Evolutionary conservation across 139 green algal species (phyloP).

Genomic region (Chlorella sorokiniana): DNA sequence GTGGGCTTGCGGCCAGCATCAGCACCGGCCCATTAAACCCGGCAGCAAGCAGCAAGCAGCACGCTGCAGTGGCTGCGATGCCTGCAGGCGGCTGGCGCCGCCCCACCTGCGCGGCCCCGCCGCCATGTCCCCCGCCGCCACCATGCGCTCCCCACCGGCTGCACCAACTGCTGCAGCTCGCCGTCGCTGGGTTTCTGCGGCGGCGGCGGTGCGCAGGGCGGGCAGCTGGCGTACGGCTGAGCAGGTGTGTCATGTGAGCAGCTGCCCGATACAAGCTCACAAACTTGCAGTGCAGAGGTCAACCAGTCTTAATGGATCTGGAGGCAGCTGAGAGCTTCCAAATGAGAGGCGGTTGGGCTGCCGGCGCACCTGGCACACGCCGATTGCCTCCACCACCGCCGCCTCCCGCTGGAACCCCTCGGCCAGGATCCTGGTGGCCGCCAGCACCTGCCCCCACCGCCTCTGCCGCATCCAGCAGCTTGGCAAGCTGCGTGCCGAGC

Average conservation of each 20-base stretch:
- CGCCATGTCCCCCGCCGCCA: slow-evolving; percentile 52
- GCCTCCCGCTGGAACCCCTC: slow-evolving; percentile 41
- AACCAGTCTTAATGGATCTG: no score
- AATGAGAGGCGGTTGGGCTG: slow-evolving; percentile 1
- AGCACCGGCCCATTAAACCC: no score
- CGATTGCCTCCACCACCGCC: slow-evolving; percentile 45
- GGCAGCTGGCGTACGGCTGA: no score
- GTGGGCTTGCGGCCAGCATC: no score
- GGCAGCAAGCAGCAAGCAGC: not conserved
- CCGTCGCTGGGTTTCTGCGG: slow-evolving; percentile 57
- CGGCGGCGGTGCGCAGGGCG: not conserved
- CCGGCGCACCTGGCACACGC: slow-evolving; percentile 43
- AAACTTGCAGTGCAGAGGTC: not conserved
- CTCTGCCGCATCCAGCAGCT: slow-evolving; percentile 13
- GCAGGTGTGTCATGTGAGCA: no score
- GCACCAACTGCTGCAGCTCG: slow-evolving; percentile 69
- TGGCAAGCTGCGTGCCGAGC: not conserved
- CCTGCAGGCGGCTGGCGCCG: not conserved
- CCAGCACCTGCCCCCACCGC: slow-evolving; percentile 36
- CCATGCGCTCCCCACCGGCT: slow-evolving; percentile 71
- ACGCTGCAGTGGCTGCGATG: not conserved
- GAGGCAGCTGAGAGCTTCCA: not conserved
- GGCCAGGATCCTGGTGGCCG: slow-evolving; percentile 26
- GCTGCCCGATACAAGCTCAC: no score
- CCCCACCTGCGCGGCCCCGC: slow-evolving; percentile 54